Percentiles rank a stretch among this genome's conserved stretches.
Evolutionary conservation across 1,284 basidiomycete genomes (phyloP).

Genomic region (Meira miltonrushii): DNA sequence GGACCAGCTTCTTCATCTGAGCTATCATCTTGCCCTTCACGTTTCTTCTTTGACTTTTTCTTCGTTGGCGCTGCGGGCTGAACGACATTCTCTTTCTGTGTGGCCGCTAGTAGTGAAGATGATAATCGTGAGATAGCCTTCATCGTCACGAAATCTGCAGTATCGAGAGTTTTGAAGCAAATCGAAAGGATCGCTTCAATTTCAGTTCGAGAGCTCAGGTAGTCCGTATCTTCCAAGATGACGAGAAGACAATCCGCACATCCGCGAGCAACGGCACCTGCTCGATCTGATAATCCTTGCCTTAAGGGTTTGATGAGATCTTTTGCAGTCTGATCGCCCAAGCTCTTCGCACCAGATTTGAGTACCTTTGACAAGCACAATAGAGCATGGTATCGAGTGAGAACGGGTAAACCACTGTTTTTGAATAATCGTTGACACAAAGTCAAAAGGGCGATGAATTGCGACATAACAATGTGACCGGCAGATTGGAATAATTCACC

Average conservation of each 20-base stretch:
- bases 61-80: slow-evolving; percentile 36
- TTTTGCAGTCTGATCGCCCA: slow-evolving; percentile 71
- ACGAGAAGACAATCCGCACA: slow-evolving; percentile 61
- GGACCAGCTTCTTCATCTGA: slow-evolving; percentile 62
- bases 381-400: slow-evolving; percentile 78
- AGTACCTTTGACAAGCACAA: slow-evolving; percentile 71
- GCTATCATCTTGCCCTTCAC: slow-evolving; percentile 49
- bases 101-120: slow-evolving; percentile 76
- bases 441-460: slow-evolving; percentile 71
- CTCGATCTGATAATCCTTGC: slow-evolving; percentile 72
- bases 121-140: slow-evolving; percentile 71
- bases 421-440: slow-evolving; percentile 29
- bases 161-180: slow-evolving; percentile 72
- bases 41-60: slow-evolving; percentile 60
- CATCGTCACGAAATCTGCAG: slow-evolving; percentile 72
- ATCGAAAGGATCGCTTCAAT: slow-evolving; percentile 68
- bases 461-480: slow-evolving; percentile 85
- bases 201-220: slow-evolving; percentile 59
- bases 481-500: slow-evolving; percentile 80
- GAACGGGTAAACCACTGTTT: slow-evolving; percentile 54
- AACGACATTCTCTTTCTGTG: slow-evolving; percentile 66
- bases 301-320: slow-evolving; percentile 82
- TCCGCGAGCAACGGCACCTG: slow-evolving; percentile 77
- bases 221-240: slow-evolving; percentile 42
- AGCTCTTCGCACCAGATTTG: slow-evolving; percentile 69